Percentiles rank a stretch among this genome's conserved stretches.
These are phyloP conservation scores for Pleurotus djamor DNA, from an alignment of 768 basidiomycete species.

Conservation along the genomic window DNA sequence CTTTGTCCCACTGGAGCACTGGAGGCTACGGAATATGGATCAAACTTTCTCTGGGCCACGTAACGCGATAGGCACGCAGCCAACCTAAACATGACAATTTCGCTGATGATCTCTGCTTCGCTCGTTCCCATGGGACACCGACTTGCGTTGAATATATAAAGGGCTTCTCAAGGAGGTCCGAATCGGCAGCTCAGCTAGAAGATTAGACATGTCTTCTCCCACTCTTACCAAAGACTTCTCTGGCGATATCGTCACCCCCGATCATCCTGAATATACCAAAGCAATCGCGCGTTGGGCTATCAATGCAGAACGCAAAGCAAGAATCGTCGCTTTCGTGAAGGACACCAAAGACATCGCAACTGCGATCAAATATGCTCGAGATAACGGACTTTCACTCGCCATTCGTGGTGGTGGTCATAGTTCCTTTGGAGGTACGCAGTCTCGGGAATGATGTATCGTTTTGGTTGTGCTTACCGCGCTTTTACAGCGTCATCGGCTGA, in stretches of 20 bases:
- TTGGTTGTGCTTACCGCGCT: not conserved
- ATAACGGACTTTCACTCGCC: constrained; percentile 23
- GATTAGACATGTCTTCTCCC: not conserved
- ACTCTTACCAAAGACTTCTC: constrained; percentile 6
- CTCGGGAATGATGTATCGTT: not conserved
- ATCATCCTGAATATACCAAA: constrained; percentile 23
- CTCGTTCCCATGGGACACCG: too few relatives aligned
- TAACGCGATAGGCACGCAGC: too few relatives aligned
- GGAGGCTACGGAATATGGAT: too few relatives aligned
- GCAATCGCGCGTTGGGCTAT: constrained; percentile 33
- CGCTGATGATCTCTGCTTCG: too few relatives aligned
- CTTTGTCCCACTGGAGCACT: too few relatives aligned
- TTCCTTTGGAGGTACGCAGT: constrained; percentile 17
- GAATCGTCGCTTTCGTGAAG: constrained; percentile 31
- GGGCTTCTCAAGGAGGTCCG: too few relatives aligned
- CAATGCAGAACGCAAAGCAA: constrained; percentile 26
- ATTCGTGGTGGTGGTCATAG: constrained; percentile 38
- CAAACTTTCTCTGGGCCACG: too few relatives aligned
- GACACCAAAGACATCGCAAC: constrained; percentile 23
- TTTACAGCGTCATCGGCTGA: constrained; percentile 25
- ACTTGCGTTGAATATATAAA: too few relatives aligned
- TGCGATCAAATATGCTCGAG: constrained; percentile 24
- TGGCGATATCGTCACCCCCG: constrained; percentile 19
- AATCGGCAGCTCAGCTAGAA: too few relatives aligned
- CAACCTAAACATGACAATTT: too few relatives aligned